Evolutionary conservation across 257 asterid species (phyloP).

Genomic region (Perilla frutescens): DNA sequence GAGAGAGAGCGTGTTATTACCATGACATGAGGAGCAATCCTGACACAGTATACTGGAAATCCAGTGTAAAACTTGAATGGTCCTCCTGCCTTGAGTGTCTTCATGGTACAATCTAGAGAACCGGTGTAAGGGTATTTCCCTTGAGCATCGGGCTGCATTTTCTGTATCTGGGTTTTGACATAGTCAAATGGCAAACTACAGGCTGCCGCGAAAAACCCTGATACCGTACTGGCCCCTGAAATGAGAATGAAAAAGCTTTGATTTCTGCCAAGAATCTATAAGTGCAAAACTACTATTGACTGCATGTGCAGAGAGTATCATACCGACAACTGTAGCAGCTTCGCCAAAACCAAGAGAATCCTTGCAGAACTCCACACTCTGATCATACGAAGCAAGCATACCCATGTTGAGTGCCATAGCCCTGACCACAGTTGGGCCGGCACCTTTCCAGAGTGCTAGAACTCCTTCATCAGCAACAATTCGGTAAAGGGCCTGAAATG

Average conservation of each 20-base stretch:
- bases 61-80: constrained; percentile 97
- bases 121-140: constrained; percentile 93
- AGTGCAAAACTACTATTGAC: neutral
- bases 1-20: constrained; percentile 51
- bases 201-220: constrained; percentile 95
- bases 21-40: constrained; percentile 99
- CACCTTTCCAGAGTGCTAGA: constrained; percentile 99
- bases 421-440: constrained; percentile 98
- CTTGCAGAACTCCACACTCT: constrained; percentile 85
- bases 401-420: constrained; percentile 99
- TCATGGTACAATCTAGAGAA: constrained; percentile 81
- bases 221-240: constrained; percentile 90
- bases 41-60: constrained; percentile 90
- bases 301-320: constrained; percentile 9
- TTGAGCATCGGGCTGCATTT: constrained; percentile 94
- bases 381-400: constrained; percentile 99
- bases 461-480: constrained; percentile 91
- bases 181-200: constrained; percentile 98
- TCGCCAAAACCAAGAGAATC: constrained; percentile 81
- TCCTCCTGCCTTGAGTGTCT: constrained; percentile 91
- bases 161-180: constrained; percentile 95
- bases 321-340: constrained; percentile 82
- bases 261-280: neutral
- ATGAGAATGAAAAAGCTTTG: constrained; percentile 3
- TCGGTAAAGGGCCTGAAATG: constrained; percentile 89